Conservation (phyloP, 805 yeast genomes). For the Jamesozyma jinghongensis region DNA sequence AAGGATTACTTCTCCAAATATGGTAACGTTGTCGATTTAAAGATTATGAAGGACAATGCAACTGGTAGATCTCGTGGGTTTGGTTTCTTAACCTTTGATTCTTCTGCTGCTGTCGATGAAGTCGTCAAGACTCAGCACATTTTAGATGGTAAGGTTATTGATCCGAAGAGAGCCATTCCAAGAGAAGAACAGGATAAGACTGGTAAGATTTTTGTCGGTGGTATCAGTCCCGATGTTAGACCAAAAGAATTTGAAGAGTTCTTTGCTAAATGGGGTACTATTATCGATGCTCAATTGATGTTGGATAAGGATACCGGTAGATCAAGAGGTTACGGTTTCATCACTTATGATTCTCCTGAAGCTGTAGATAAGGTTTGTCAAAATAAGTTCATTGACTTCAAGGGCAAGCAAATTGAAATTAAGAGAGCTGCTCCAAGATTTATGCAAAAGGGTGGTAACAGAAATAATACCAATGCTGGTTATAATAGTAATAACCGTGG, state of each 20-base stretch:
- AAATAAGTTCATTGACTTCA: constrained; percentile 70
- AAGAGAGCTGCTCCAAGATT: constrained; percentile 79
- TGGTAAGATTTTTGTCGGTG: constrained; percentile 95
- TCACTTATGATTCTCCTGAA: constrained; percentile 88
- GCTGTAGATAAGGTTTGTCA: constrained; percentile 86
- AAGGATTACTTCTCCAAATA: constrained; percentile 74
- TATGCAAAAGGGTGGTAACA: constrained; percentile 37
- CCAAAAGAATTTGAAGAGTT: constrained; percentile 82
- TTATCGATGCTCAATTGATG: constrained; percentile 95
- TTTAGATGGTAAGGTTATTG: constrained; percentile 91
- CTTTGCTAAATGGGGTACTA: constrained; percentile 80
- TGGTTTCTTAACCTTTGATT: constrained; percentile 83
- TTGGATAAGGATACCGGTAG: constrained; percentile 94
- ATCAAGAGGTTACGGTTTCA: constrained; percentile 94
- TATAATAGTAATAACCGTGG: background rate
- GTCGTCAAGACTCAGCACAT: constrained; percentile 82
- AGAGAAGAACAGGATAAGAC: constrained; percentile 95
- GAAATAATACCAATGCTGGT: background rate
- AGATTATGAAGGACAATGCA: constrained; percentile 82
- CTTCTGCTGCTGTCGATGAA: constrained; percentile 72
- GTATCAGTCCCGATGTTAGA: constrained; percentile 87
- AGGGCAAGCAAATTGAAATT: constrained; percentile 79
- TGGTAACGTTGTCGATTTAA: constrained; percentile 81
- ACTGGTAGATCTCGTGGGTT: constrained; percentile 92
- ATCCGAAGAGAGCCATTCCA: constrained; percentile 95